A percentile compares a stretch with the other conserved stretches of the same genome.
Conservation (phyloP, 2,329 filamentous ascomycete species). For the Fusarium sp. region DNA sequence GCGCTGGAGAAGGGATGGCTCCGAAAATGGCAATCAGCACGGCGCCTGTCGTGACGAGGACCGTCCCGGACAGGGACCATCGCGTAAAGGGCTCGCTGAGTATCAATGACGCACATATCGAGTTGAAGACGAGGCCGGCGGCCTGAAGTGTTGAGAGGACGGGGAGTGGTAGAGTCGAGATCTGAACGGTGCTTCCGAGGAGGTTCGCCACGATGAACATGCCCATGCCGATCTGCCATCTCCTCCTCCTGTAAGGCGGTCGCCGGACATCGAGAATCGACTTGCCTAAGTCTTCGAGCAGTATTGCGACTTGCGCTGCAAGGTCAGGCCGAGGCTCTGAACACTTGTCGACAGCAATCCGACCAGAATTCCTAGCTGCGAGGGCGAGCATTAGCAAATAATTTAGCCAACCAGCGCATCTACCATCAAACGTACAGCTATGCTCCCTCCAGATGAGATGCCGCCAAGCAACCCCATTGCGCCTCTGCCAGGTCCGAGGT, state of each 20-base stretch:
- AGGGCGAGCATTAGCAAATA: slow-evolving; percentile 36
- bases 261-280: slow-evolving; percentile 83
- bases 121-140: slow-evolving; percentile 97
- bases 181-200: slow-evolving; percentile 95
- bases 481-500: slow-evolving; percentile 55
- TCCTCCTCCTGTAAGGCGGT: slow-evolving; percentile 87
- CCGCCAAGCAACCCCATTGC: slow-evolving; percentile 80
- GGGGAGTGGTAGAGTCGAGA: slow-evolving; percentile 92
- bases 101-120: slow-evolving; percentile 93
- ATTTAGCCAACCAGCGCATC: neutral
- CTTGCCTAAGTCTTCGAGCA: too few species aligned
- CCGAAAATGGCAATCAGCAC: slow-evolving; percentile 93
- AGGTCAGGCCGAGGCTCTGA: slow-evolving; percentile 92
- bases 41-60: slow-evolving; percentile 90
- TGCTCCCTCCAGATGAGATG: slow-evolving; percentile 81
- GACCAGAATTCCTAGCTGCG: slow-evolving; percentile 89
- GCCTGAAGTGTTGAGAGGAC: slow-evolving; percentile 96
- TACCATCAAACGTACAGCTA: slow-evolving; percentile 69
- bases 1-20: slow-evolving; percentile 91
- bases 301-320: slow-evolving; percentile 98
- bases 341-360: slow-evolving; percentile 94
- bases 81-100: slow-evolving; percentile 93
- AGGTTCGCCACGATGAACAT: slow-evolving; percentile 98
- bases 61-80: slow-evolving; percentile 90
- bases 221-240: slow-evolving; percentile 97